phyloP scores from a whole-genome alignment of 1,139 yeast species.

The Debaryomyces subglobosus region DNA sequence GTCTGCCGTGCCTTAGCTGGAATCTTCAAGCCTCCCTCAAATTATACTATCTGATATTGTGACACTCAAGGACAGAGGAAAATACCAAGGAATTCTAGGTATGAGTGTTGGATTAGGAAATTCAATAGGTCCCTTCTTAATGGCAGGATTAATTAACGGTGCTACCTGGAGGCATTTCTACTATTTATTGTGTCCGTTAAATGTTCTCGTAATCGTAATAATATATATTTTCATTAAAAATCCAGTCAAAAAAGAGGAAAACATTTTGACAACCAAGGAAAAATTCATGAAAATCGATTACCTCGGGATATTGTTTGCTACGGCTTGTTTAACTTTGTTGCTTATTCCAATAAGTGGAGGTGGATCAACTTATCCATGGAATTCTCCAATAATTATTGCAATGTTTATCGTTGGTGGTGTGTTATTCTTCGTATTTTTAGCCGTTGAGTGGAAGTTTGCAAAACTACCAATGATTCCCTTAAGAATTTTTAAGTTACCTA shows the following conservation, averaged over 20 bases:
- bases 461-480: slow-evolving; percentile 61
- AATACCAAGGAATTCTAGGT: slow-evolving; percentile 53
- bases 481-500: slow-evolving; percentile 41
- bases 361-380: slow-evolving; percentile 56
- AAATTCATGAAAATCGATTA: slow-evolving; percentile 51
- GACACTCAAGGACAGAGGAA: slow-evolving; percentile 46
- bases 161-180: slow-evolving; percentile 56
- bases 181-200: slow-evolving; percentile 49
- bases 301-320: slow-evolving; percentile 47
- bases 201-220: slow-evolving; percentile 29
- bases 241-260: slow-evolving; percentile 20
- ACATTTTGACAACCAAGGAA: slow-evolving; percentile 29
- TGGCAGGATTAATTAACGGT: slow-evolving; percentile 50
- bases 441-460: slow-evolving; percentile 54
- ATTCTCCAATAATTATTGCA: slow-evolving; percentile 49
- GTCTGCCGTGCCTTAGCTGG: slow-evolving; percentile 50
- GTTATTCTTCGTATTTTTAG: slow-evolving; percentile 40
- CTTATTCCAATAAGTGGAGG: slow-evolving; percentile 59
- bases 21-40: slow-evolving; percentile 44
- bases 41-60: slow-evolving; percentile 48
- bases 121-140: slow-evolving; percentile 58
- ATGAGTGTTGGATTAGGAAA: slow-evolving; percentile 58
- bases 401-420: slow-evolving; percentile 52
- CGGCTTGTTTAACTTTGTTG: slow-evolving; percentile 46
- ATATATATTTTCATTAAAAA: slow-evolving; percentile 31